These are phyloP conservation scores for Wickerhamiella siamensis DNA, from an alignment of 805 yeast species.

Conservation along the genomic window DNA sequence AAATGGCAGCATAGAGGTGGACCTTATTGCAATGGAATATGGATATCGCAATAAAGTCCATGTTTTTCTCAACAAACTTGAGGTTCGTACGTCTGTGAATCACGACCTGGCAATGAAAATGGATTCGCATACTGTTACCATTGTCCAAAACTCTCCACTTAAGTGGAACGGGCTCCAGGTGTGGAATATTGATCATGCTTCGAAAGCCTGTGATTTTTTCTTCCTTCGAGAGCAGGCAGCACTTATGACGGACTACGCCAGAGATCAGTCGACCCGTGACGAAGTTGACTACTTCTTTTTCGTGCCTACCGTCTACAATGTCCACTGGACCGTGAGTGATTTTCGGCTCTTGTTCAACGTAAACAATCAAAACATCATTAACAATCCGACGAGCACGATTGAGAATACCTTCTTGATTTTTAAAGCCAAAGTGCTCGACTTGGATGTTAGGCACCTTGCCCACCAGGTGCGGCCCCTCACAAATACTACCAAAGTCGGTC, in stretches of 20 bases:
- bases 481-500: slow-evolving; percentile 13
- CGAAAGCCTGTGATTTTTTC: slow-evolving; percentile 44
- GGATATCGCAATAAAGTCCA: slow-evolving; percentile 43
- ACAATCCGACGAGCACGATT: slow-evolving; percentile 71
- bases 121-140: slow-evolving; percentile 37
- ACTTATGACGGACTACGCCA: slow-evolving; percentile 51
- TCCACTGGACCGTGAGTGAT: slow-evolving; percentile 44
- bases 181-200: slow-evolving; percentile 48
- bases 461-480: slow-evolving; percentile 24
- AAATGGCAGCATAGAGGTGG: slow-evolving; percentile 31
- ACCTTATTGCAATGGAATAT: slow-evolving; percentile 33
- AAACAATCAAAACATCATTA: slow-evolving; percentile 77
- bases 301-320: slow-evolving; percentile 50
- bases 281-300: slow-evolving; percentile 55
- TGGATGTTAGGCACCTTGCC: slow-evolving; percentile 44
- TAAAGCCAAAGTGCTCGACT: slow-evolving; percentile 42
- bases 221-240: slow-evolving; percentile 71
- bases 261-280: slow-evolving; percentile 64
- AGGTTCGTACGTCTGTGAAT: slow-evolving; percentile 69
- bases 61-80: slow-evolving; percentile 39
- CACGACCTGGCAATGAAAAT: slow-evolving; percentile 68
- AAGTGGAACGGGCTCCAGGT: slow-evolving; percentile 67
- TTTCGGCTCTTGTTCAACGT: slow-evolving; percentile 60
- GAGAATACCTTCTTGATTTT: slow-evolving; percentile 68
- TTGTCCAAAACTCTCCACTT: slow-evolving; percentile 55